phyloP scores from a whole-genome alignment of 768 basidiomycete genomes.

The Boletellus sp. region DNA sequence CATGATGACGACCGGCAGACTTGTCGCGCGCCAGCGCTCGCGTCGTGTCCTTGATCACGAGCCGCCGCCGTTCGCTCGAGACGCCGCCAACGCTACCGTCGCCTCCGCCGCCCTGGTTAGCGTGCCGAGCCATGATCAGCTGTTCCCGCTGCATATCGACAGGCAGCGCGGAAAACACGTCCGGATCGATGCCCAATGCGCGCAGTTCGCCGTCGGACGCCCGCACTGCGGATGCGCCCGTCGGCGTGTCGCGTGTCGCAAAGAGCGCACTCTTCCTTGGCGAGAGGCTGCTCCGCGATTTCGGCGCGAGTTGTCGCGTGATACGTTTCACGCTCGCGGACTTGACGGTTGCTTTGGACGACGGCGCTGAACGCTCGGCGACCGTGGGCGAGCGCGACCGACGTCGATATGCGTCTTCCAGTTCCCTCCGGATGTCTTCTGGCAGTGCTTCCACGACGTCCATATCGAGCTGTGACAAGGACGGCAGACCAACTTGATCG shows the following conservation, averaged over 20 bases:
- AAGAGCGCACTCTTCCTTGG: conserved; percentile 38
- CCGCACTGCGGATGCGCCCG: conserved; percentile 34
- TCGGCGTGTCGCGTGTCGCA: conserved; percentile 29
- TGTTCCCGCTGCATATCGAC: conserved; percentile 70
- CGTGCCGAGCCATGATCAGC: conserved; percentile 53
- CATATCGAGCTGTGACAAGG: conserved; percentile 73
- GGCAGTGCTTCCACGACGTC: conserved; percentile 70
- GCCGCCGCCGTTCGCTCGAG: conserved; percentile 38
- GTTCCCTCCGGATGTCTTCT: conserved; percentile 61
- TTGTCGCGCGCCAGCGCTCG: conserved; percentile 29
- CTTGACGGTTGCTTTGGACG: conserved; percentile 27
- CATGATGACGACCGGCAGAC: conserved; percentile 13
- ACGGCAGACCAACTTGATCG: conserved; percentile 47
- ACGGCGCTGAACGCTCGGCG: conserved; percentile 6
- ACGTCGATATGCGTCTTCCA: conserved; percentile 63
- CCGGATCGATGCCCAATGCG: conserved; percentile 68
- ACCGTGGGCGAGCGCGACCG: conserved; percentile 51
- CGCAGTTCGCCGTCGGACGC: conserved; percentile 56
- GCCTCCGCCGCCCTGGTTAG: conserved; percentile 42
- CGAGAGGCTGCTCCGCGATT: conserved; percentile 40
- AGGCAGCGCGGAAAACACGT: conserved; percentile 64
- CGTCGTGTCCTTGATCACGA: conserved; percentile 43
- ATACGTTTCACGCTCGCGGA: conserved; percentile 52
- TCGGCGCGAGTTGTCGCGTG: conserved; percentile 61
- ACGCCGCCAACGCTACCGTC: too few relatives aligned